Percentiles rank a stretch among this genome's conserved stretches.
Evolutionary conservation across 306 rosid species (phyloP).

Genomic region (Quercus glauca): DNA sequence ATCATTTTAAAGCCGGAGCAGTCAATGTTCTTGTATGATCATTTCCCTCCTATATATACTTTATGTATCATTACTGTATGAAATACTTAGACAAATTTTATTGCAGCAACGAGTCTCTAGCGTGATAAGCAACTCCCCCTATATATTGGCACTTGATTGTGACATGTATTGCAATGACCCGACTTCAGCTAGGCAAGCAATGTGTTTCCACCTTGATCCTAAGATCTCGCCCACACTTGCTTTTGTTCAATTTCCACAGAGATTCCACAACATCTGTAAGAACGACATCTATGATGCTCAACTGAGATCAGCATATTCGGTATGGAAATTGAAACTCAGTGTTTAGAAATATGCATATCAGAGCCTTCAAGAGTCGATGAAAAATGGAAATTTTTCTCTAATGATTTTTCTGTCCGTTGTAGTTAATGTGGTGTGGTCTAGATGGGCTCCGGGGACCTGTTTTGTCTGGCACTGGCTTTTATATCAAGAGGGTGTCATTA

Average conservation of each 20-base stretch:
- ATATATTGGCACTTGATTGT: constrained; percentile 62
- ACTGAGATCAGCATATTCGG: constrained; percentile 35
- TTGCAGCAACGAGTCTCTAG: constrained; percentile 66
- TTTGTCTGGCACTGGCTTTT: constrained; percentile 58
- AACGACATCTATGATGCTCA: constrained; percentile 64
- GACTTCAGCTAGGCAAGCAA: constrained; percentile 56
- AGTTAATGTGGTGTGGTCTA: constrained; percentile 50
- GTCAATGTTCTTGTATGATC: constrained; percentile 33
- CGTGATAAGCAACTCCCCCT: constrained; percentile 66
- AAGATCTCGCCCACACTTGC: constrained; percentile 52
- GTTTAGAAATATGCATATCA: background rate
- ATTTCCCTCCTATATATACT: background rate
- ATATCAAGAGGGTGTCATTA: constrained; percentile 48
- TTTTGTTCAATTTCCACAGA: constrained; percentile 72
- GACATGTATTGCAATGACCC: constrained; percentile 81
- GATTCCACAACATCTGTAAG: constrained; percentile 44
- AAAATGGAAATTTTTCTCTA: background rate
- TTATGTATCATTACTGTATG: too few relatives aligned
- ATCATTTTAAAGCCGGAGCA: constrained; percentile 44
- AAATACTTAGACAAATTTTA: background rate
- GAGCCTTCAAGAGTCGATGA: background rate
- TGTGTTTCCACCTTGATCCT: constrained; percentile 76
- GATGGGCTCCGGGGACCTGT: constrained; percentile 65
- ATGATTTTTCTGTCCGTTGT: background rate
- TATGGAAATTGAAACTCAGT: constrained; percentile 21